Evolutionary conservation across 2,329 filamentous ascomycete genomes (phyloP).

Genomic region (Aspergillus fijiensis): DNA sequence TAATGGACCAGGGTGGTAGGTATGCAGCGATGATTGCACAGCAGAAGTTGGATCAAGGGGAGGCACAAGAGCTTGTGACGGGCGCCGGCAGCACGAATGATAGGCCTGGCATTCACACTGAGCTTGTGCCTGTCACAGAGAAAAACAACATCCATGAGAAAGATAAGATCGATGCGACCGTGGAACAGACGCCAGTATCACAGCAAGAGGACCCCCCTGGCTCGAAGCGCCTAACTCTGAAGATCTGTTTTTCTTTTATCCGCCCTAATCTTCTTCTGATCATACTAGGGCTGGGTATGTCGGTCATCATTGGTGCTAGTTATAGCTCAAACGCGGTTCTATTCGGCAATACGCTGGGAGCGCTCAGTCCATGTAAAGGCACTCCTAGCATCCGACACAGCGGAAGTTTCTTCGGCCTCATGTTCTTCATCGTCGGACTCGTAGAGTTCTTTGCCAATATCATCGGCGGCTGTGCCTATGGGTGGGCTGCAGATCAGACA

Average conservation of each 20-base stretch:
- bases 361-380: slow-evolving; percentile 55
- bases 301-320: slow-evolving; percentile 56
- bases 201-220: slow-evolving; percentile 28
- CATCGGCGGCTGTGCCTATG: slow-evolving; percentile 59
- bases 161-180: too few relatives aligned
- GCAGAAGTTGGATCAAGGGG: slow-evolving; percentile 51
- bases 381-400: slow-evolving; percentile 49
- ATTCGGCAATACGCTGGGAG: slow-evolving; percentile 61
- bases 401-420: slow-evolving; percentile 56
- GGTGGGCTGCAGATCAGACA: slow-evolving; percentile 62
- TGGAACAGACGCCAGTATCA: slow-evolving; percentile 8
- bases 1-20: slow-evolving; percentile 39
- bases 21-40: slow-evolving; percentile 48
- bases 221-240: slow-evolving; percentile 30
- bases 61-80: too few relatives aligned
- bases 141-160: too few relatives aligned
- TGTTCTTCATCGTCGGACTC: slow-evolving; percentile 62
- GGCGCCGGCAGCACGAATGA: too few relatives aligned
- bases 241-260: slow-evolving; percentile 28
- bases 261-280: slow-evolving; percentile 47
- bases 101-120: too few relatives aligned
- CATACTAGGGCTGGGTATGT: slow-evolving; percentile 51
- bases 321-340: slow-evolving; percentile 60
- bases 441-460: slow-evolving; percentile 63
- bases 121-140: too few relatives aligned